These are phyloP conservation scores for Oemleria cerasiformis DNA, from an alignment of 306 rosid species.

Conservation along the genomic window DNA sequence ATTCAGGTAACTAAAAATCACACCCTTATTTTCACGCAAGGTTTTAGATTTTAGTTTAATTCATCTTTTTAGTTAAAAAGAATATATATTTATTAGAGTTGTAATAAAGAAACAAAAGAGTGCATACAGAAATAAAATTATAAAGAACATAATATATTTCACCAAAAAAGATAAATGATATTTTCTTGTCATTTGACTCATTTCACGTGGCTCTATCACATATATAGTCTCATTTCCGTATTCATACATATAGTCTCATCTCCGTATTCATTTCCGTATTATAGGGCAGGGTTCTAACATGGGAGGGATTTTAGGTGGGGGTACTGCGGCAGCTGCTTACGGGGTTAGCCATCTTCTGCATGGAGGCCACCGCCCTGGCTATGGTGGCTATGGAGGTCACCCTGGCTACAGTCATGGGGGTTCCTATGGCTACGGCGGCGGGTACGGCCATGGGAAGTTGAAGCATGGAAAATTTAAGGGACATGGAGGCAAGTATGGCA, in stretches of 20 bases:
- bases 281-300: slow-evolving; percentile 44
- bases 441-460: slow-evolving; percentile 47
- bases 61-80: too few species aligned
- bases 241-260: too few species aligned
- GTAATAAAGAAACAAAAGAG: background rate
- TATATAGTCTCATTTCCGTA: background rate
- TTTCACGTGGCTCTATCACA: background rate
- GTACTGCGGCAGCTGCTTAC: slow-evolving; percentile 67
- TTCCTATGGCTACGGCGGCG: slow-evolving; percentile 30
- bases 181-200: too few species aligned
- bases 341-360: slow-evolving; percentile 66
- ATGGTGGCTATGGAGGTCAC: background rate
- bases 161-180: too few species aligned
- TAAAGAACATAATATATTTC: background rate
- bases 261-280: background rate
- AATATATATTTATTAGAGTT: background rate
- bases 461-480: slow-evolving; percentile 56
- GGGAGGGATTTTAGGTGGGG: slow-evolving; percentile 66
- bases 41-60: too few species aligned
- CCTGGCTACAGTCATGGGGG: slow-evolving; percentile 21
- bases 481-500: slow-evolving; percentile 41
- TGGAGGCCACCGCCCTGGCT: slow-evolving; percentile 13
- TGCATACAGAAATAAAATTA: background rate
- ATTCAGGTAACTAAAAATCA: slow-evolving; percentile 31
- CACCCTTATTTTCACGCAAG: too few species aligned